Base-by-base conservation (phyloP, 2,329 filamentous ascomycete genomes). In the Diaporthe eres region DNA sequence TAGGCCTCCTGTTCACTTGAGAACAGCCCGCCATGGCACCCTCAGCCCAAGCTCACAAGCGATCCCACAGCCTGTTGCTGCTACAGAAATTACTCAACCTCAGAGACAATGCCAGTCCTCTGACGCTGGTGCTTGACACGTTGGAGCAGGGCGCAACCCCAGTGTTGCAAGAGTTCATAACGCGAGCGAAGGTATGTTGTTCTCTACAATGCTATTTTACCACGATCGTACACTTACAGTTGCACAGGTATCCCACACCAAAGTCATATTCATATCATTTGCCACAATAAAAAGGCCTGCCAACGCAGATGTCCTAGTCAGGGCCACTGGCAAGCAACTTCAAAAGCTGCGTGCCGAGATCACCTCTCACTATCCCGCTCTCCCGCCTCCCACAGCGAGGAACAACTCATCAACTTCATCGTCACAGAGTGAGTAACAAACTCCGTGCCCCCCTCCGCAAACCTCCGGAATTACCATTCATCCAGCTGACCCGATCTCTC, bases 51-150 rank as follows among this genome's bases (percentile, higher is more conserved):
- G 79, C 79, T 19, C 76, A 79, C 15, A 76, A 71, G 22, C 79
- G 80, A 22, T 78, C 81, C 9, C 80, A 80, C 75, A 80, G 79
- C 74, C 76, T 80, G 7, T 75, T 81, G 51, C 76, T 82, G 37
- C 74, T 81, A 39, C 80, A 82, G 74, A 81, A 81, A 61, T 72
- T 82, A 60, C 78, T 82, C 44, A 79, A 92, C 81, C 87, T 95
- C 74, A 90, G 95, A 77, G 94, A 97, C 83, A 92, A 91, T 74
- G 92, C 94, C 19, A 98, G 95, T 67, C 96, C 96, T 3, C 92
- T 98, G 81, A 98, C 96, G 0, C 87, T 98, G 37, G 85, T 98
- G 4, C 88, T 98, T 74, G 96, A 98, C 84, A 94, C 90, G 47
- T 87, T 98, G 42, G 95, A 98, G 85, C 95, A 98, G 85, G 92